Evolutionary conservation across 192 early-diverging fungal species (phyloP).

Genomic region (Backusella liffmaniae): DNA sequence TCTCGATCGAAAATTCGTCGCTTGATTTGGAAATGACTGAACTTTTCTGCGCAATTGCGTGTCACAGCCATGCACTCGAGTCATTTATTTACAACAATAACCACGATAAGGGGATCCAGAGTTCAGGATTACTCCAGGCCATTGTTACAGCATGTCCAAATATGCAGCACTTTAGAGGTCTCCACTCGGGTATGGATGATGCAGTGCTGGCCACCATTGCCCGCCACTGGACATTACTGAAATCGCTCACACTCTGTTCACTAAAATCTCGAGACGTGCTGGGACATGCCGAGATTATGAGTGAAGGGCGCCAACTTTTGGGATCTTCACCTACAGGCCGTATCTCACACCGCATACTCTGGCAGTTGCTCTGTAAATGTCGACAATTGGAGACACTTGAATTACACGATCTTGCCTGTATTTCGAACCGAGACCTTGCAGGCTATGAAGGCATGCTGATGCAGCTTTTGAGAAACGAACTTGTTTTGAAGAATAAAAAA

Average conservation of each 20-base stretch:
- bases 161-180: conserved; percentile 41
- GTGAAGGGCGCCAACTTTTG: conserved; percentile 8
- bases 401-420: conserved; percentile 41
- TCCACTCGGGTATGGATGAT: conserved; percentile 45
- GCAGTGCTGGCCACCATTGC: conserved; percentile 38
- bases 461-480: neutral
- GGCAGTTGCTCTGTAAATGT: conserved; percentile 29
- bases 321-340: conserved; percentile 9
- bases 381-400: conserved; percentile 40
- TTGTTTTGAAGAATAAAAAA: neutral
- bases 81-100: conserved; percentile 39
- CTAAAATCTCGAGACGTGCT: conserved; percentile 7
- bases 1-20: conserved; percentile 40
- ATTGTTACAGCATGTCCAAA: conserved; percentile 46
- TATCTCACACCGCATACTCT: conserved; percentile 8
- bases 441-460: neutral
- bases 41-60: conserved; percentile 41
- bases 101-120: conserved; percentile 36
- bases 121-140: conserved; percentile 36
- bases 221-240: conserved; percentile 41
- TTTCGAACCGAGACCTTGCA: conserved; percentile 32
- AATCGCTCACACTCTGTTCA: conserved; percentile 31
- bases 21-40: conserved; percentile 51
- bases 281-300: conserved; percentile 6
- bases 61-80: conserved; percentile 39